A percentile compares a stretch with the other conserved stretches of the same genome.
Conservation (phyloP, 768 basidiomycete genomes). For the Mycena filopes region DNA sequence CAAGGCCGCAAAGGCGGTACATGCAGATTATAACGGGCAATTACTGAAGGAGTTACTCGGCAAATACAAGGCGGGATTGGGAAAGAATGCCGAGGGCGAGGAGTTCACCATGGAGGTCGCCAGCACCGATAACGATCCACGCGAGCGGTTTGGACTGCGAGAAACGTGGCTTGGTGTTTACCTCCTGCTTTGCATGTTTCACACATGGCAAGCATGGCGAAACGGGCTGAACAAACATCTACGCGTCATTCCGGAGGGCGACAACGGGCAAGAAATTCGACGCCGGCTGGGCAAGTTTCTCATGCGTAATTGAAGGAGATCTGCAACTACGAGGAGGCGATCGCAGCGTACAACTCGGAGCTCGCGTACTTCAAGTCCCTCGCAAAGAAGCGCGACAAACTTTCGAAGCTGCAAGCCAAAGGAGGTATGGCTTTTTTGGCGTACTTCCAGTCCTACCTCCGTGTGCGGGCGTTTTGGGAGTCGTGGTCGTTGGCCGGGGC, state of each 20-base stretch:
- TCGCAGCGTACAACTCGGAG: no score
- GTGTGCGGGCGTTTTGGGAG: no score
- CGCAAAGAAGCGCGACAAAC: no score
- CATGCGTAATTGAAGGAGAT: no score
- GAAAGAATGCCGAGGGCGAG: background rate
- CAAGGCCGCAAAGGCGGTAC: background rate
- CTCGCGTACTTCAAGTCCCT: no score
- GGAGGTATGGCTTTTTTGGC: no score
- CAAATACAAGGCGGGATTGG: background rate
- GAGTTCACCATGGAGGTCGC: background rate
- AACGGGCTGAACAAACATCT: constrained; percentile 41
- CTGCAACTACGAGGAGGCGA: no score
- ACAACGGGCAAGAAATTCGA: constrained; percentile 29
- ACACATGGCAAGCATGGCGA: constrained; percentile 46
- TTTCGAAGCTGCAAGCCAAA: no score
- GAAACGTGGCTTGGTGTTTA: background rate
- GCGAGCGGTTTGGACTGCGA: background rate
- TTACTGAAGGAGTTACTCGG: background rate
- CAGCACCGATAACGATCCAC: constrained; percentile 6
- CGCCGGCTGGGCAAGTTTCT: no score
- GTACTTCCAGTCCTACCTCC: no score
- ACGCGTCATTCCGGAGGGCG: constrained; percentile 39
- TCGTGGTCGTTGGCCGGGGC: no score
- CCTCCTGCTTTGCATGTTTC: constrained; percentile 37
- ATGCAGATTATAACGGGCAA: background rate